Percentiles rank a stretch among this genome's conserved stretches.
Evolutionary conservation across 495 filamentous ascomycete genomes (phyloP).

Genomic region (Neurospora africana): DNA sequence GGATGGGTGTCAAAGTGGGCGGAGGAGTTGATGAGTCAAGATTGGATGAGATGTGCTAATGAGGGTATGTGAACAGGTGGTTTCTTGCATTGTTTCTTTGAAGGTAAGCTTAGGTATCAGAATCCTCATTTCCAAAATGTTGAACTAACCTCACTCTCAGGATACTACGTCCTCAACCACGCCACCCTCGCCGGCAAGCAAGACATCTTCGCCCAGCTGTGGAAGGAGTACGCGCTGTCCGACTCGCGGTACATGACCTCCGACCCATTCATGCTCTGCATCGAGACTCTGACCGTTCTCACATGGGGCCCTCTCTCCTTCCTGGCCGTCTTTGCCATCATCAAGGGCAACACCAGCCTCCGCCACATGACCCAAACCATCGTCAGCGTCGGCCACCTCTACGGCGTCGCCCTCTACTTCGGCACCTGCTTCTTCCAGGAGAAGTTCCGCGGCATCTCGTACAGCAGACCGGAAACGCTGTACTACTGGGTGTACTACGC

Average conservation of each 20-base stretch:
- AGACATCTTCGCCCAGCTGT: slow-evolving; percentile 61
- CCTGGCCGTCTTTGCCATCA: slow-evolving; percentile 50
- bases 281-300: slow-evolving; percentile 66
- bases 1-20: background rate
- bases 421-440: slow-evolving; percentile 65
- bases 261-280: slow-evolving; percentile 71
- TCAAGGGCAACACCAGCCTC: slow-evolving; percentile 44
- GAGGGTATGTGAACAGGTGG: slow-evolving; percentile 15
- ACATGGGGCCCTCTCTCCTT: slow-evolving; percentile 79
- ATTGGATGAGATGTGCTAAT: background rate
- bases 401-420: slow-evolving; percentile 80
- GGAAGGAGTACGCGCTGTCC: slow-evolving; percentile 81
- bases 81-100: slow-evolving; percentile 72
- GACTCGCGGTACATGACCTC: slow-evolving; percentile 75
- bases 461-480: slow-evolving; percentile 64
- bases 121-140: background rate
- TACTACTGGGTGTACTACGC: slow-evolving; percentile 90
- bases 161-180: slow-evolving; percentile 69
- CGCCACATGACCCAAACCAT: slow-evolving; percentile 64
- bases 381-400: slow-evolving; percentile 71
- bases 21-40: background rate
- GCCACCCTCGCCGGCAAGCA: slow-evolving; percentile 29
- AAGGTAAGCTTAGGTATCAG: slow-evolving; percentile 35
- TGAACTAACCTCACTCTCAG: slow-evolving; percentile 21
- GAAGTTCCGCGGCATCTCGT: slow-evolving; percentile 42